A percentile compares a stretch with the other conserved stretches of the same genome.
Conservation (phyloP, 495 filamentous ascomycete genomes). For the Sordaria brevicollis region DNA sequence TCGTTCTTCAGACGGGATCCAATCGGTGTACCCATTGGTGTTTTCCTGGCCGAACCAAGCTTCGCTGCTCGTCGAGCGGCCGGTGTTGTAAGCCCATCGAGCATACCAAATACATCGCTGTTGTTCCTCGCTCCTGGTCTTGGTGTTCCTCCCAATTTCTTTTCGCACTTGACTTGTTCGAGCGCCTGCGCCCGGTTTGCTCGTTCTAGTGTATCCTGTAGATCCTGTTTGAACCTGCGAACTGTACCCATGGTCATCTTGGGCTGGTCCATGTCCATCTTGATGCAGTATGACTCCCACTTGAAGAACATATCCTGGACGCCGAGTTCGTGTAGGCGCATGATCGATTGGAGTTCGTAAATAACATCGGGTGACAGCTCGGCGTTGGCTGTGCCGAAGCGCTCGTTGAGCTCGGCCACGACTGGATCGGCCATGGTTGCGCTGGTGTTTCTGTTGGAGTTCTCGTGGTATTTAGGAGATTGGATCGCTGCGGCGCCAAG, state of each 20-base stretch:
- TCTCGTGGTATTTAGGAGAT: neutral
- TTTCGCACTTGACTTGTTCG: constrained; percentile 43
- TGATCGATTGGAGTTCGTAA: constrained; percentile 70
- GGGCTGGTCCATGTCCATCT: constrained; percentile 68
- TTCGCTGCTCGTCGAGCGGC: constrained; percentile 36
- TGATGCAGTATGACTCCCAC: constrained; percentile 95
- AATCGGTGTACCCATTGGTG: constrained; percentile 36
- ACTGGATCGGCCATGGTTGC: constrained; percentile 41
- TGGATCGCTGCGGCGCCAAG: neutral
- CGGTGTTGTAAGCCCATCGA: constrained; percentile 74
- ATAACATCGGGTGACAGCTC: constrained; percentile 59
- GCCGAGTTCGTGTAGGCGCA: constrained; percentile 65
- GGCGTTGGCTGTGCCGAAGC: constrained; percentile 47
- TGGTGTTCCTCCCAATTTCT: constrained; percentile 54
- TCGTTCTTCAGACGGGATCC: constrained; percentile 35
- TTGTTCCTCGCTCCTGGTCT: constrained; percentile 40
- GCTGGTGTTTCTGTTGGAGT: neutral
- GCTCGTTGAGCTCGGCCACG: constrained; percentile 53
- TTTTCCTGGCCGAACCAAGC: constrained; percentile 47
- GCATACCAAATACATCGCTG: constrained; percentile 76
- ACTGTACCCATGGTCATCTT: constrained; percentile 58
- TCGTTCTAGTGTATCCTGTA: constrained; percentile 75
- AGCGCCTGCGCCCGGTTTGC: constrained; percentile 39
- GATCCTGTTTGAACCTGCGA: constrained; percentile 69
- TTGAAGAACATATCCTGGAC: constrained; percentile 86